Percentiles rank a stretch among this genome's conserved stretches.
These are phyloP conservation scores for Tephrocybe rancida DNA, from an alignment of 768 basidiomycete species.

Conservation along the genomic window DNA sequence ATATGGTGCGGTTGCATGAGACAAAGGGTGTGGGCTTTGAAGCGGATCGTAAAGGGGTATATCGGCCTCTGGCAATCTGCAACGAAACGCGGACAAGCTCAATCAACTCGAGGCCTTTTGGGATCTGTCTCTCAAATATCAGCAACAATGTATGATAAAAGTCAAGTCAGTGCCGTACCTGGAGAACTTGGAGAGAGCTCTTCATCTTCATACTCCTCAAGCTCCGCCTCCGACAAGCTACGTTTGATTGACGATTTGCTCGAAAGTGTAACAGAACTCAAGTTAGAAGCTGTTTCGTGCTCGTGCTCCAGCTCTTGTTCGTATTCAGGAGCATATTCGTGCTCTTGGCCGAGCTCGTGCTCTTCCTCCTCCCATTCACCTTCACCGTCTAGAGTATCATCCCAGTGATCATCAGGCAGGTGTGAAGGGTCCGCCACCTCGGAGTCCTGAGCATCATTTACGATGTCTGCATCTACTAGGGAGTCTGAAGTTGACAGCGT, in stretches of 20 bases:
- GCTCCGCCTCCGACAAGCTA: constrained; percentile 40
- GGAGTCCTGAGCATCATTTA: constrained; percentile 8
- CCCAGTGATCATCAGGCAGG: constrained; percentile 24
- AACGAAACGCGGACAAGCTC: not conserved
- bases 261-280: constrained; percentile 58
- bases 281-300: constrained; percentile 47
- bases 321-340: not conserved
- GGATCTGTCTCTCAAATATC: constrained; percentile 4
- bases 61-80: not conserved
- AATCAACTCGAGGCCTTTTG: constrained; percentile 18
- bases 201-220: constrained; percentile 28
- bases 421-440: constrained; percentile 8
- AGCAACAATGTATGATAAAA: not conserved
- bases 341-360: not conserved
- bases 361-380: constrained; percentile 46
- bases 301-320: constrained; percentile 23
- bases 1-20: not conserved
- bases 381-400: constrained; percentile 44
- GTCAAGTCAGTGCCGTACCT: constrained; percentile 31
- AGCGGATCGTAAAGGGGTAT: not conserved
- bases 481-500: not conserved
- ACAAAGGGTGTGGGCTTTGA: not conserved
- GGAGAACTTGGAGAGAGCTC: constrained; percentile 40
- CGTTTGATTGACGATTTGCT: constrained; percentile 60
- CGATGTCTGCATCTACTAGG: constrained; percentile 7